These are phyloP conservation scores for Aeschynomene evenia DNA, from an alignment of 306 rosid species.

Conservation along the genomic window DNA sequence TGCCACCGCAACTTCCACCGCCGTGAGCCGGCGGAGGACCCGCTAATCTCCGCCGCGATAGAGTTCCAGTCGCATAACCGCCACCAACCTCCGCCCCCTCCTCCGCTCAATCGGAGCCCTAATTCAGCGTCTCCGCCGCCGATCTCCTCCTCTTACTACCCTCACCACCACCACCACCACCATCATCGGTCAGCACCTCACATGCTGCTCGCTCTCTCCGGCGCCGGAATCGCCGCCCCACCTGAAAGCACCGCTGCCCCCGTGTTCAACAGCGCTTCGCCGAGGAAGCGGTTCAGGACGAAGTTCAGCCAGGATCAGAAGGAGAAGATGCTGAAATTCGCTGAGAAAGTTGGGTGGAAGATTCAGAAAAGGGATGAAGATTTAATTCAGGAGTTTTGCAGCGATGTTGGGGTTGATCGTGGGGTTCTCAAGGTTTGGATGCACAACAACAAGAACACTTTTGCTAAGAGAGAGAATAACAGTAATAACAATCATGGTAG, in stretches of 20 bases:
- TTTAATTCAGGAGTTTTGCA: conserved; percentile 56
- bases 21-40: conserved; percentile 85
- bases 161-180: no score
- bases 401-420: conserved; percentile 62
- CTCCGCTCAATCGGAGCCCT: conserved; percentile 55
- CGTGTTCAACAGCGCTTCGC: neutral
- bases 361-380: conserved; percentile 84
- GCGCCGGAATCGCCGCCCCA: conserved; percentile 34
- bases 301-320: conserved; percentile 85
- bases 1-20: conserved; percentile 99
- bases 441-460: conserved; percentile 90
- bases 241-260: conserved; percentile 46
- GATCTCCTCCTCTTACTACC: conserved; percentile 90
- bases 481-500: neutral
- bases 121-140: conserved; percentile 91
- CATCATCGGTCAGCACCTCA: conserved; percentile 78
- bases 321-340: conserved; percentile 82
- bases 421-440: conserved; percentile 93
- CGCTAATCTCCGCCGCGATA: conserved; percentile 42
- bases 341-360: conserved; percentile 91
- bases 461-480: conserved; percentile 42
- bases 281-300: conserved; percentile 69
- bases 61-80: conserved; percentile 92
- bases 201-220: conserved; percentile 84
- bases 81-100: conserved; percentile 57